A percentile compares a stretch with the other conserved stretches of the same genome.
These are phyloP conservation scores for Nannochloropsis oceanica DNA, from an alignment of 108 stramenopile species.

Conservation along the genomic window DNA sequence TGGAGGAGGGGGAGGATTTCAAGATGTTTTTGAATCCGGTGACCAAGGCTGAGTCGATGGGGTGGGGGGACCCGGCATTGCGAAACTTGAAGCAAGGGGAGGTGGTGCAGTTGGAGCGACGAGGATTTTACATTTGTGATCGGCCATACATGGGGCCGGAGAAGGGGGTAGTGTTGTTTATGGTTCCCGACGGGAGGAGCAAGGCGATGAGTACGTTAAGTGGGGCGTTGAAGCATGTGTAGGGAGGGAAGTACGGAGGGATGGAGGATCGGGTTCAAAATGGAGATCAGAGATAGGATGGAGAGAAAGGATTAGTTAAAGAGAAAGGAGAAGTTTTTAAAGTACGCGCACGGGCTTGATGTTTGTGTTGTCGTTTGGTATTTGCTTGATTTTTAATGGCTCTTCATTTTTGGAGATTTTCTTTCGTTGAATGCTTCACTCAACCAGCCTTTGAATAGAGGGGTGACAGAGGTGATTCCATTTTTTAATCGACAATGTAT, in stretches of 20 bases:
- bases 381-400: no score
- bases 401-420: no score
- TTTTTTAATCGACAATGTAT: no score
- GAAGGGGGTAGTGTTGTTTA: constrained; percentile 57
- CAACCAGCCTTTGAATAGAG: no score
- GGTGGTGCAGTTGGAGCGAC: constrained; percentile 90
- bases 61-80: constrained; percentile 33
- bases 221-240: constrained; percentile 24
- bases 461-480: no score
- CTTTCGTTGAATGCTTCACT: no score
- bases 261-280: no score
- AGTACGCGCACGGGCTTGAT: no score
- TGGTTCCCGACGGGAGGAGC: constrained; percentile 91
- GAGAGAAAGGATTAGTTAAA: background rate
- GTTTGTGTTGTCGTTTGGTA: no score
- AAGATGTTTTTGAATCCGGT: constrained; percentile 77
- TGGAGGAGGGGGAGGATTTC: constrained; percentile 77
- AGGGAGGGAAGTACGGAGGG: background rate
- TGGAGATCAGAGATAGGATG: background rate
- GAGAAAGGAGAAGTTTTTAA: background rate
- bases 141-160: constrained; percentile 28
- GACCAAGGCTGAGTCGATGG: constrained; percentile 46
- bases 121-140: constrained; percentile 60
- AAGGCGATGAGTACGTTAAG: constrained; percentile 65
- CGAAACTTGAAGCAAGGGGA: constrained; percentile 45